Evolutionary conservation across 2,329 filamentous ascomycete species (phyloP).

Genomic region (Fusarium camptoceras): DNA sequence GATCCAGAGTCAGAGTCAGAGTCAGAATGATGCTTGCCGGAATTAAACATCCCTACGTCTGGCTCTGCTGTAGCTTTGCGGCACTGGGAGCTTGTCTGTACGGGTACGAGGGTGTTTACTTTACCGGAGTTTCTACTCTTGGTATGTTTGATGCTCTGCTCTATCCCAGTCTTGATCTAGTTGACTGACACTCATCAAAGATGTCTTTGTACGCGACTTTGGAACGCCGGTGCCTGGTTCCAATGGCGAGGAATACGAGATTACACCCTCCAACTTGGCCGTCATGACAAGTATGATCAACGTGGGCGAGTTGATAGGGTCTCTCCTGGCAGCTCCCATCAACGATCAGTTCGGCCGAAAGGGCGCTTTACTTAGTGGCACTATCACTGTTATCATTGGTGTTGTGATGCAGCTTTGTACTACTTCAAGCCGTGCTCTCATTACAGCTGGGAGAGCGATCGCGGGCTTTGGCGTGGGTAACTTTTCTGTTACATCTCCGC

Average conservation of each 20-base stretch:
- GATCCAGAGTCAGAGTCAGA: not conserved
- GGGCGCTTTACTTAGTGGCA: constrained; percentile 46
- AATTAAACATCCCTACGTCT: constrained; percentile 46
- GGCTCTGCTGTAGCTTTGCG: constrained; percentile 52
- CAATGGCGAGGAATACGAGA: constrained; percentile 41
- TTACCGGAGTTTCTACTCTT: constrained; percentile 49
- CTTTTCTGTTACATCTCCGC: constrained; percentile 53
- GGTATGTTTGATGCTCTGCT: constrained; percentile 33
- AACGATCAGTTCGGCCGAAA: constrained; percentile 53
- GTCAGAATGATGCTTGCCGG: not conserved
- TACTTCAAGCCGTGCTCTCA: constrained; percentile 37
- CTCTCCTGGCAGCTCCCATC: constrained; percentile 52
- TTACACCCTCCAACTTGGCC: constrained; percentile 40
- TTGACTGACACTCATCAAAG: constrained; percentile 24
- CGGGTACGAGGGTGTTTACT: constrained; percentile 54
- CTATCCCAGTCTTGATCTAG: not conserved
- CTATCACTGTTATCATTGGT: constrained; percentile 46
- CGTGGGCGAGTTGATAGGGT: constrained; percentile 54
- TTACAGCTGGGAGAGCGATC: constrained; percentile 44
- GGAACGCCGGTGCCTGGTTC: constrained; percentile 34
- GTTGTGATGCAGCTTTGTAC: constrained; percentile 43
- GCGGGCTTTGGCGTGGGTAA: constrained; percentile 49
- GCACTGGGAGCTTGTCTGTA: constrained; percentile 53
- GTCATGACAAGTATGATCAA: constrained; percentile 56
- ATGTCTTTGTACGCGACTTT: constrained; percentile 52